These are phyloP conservation scores for Tricholoma matsutake DNA, from an alignment of 768 basidiomycete genomes.

Conservation along the genomic window DNA sequence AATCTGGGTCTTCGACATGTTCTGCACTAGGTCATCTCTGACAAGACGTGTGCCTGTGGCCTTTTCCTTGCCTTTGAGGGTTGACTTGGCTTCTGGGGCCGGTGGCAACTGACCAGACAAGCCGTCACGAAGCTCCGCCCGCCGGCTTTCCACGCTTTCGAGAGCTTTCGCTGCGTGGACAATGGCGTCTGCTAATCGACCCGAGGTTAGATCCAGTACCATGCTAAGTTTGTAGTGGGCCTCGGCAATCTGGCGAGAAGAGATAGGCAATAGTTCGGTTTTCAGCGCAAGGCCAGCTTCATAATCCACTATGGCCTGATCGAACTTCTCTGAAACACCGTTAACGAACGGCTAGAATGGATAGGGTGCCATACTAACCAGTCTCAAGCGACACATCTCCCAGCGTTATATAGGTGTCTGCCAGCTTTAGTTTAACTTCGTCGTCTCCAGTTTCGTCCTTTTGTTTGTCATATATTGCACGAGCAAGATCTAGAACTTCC, in stretches of 20 bases:
- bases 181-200: constrained; percentile 79
- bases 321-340: constrained; percentile 78
- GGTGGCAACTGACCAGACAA: constrained; percentile 38
- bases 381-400: constrained; percentile 98
- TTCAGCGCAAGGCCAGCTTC: constrained; percentile 75
- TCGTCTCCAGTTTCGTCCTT: constrained; percentile 51
- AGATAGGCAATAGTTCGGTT: constrained; percentile 66
- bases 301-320: constrained; percentile 90
- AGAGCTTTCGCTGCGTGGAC: constrained; percentile 76
- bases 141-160: constrained; percentile 69
- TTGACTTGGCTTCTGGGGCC: constrained; percentile 30
- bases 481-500: constrained; percentile 94
- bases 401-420: constrained; percentile 85
- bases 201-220: constrained; percentile 87
- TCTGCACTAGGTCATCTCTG: constrained; percentile 52
- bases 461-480: constrained; percentile 78
- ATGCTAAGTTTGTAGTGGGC: constrained; percentile 94
- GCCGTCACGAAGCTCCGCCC: constrained; percentile 54
- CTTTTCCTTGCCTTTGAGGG: constrained; percentile 73
- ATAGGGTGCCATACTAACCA: constrained; percentile 47
- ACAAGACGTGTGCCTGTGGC: constrained; percentile 42
- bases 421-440: constrained; percentile 72
- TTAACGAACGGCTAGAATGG: neutral
- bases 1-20: constrained; percentile 72
- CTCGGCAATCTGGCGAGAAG: constrained; percentile 92